Evolutionary conservation across 2,329 filamentous ascomycete species (phyloP), one percentile per base, ranked within the genome.

Genomic region (Verticillium alfalfae): DNA sequence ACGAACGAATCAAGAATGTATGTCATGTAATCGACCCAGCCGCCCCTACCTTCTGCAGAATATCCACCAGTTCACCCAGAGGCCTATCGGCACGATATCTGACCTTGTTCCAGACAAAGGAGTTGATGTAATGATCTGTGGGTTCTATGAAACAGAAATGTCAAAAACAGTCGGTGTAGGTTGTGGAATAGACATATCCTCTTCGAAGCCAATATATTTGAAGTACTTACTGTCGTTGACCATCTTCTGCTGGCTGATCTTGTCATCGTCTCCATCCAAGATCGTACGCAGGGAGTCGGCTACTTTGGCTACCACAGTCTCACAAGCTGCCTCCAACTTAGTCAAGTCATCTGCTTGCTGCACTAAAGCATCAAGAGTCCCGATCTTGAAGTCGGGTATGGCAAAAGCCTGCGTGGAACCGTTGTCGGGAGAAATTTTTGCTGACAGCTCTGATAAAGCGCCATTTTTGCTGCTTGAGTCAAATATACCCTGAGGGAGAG

Each of bases 321-420:
- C 87, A 74, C 93, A 97, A 39, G 85, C 84, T 39, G 83, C 76
- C 67, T 96, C 92, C 59, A 98, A 87, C 85, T 97, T 98, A 63
- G 88, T 84, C 60, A 99, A 82, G 72, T 98, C 95, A 72, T 99
- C 95, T 61, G 95, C 95, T 77, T 99, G 94, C 78, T 97, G 92
- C 55, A 99, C 93, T 62, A 99, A 83, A 45, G 91, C 92, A 78
- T 99, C 95, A 41, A 99, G 84, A 0, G 95, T 97, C 62, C 95
- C 95, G 74, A 99, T 96, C 81, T 98, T 99, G 84, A 99, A 97
- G 67, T 93, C 89, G 22, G 95, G 95, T 66, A 98, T 90, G 61
- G 85, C 80, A 73, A 98, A 97, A 2, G 88, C 87, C 59, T 87
- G 80, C 56, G 92, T 89, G 59, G 84, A 86, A 72, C 90, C 92